These are phyloP conservation scores for Chaetoceros muelleri DNA, from an alignment of 108 stramenopile species.

Conservation along the genomic window DNA sequence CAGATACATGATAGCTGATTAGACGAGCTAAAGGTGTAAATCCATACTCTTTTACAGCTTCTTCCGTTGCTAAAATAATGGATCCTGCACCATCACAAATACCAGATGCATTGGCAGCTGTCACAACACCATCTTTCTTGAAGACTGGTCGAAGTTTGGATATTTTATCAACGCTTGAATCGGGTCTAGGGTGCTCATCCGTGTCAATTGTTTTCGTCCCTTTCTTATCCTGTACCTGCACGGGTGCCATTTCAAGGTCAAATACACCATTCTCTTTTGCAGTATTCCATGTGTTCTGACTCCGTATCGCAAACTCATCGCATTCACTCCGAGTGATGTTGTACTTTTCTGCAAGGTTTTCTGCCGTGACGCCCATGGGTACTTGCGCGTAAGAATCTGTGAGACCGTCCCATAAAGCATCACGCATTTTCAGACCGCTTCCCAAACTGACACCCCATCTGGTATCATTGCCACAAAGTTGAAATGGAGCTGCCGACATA, in stretches of 20 bases:
- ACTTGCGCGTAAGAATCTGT: slow-evolving; percentile 80
- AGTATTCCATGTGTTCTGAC: slow-evolving; percentile 74
- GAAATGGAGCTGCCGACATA: slow-evolving; percentile 91
- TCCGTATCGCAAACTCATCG: slow-evolving; percentile 81
- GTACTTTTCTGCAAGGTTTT: slow-evolving; percentile 92
- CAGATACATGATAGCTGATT: slow-evolving; percentile 59
- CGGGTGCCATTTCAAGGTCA: slow-evolving; percentile 85
- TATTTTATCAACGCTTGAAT: slow-evolving; percentile 79
- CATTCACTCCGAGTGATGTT: slow-evolving; percentile 82
- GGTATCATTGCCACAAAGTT: slow-evolving; percentile 69
- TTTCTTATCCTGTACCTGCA: slow-evolving; percentile 84
- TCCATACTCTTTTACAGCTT: slow-evolving; percentile 70
- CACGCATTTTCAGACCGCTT: slow-evolving; percentile 57
- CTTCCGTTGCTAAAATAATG: slow-evolving; percentile 85
- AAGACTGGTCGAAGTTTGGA: slow-evolving; percentile 84
- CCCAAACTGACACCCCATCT: slow-evolving; percentile 88
- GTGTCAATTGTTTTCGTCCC: slow-evolving; percentile 60
- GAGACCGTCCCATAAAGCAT: slow-evolving; percentile 71
- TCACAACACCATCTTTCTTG: slow-evolving; percentile 93
- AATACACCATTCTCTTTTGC: slow-evolving; percentile 76
- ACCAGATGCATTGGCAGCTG: slow-evolving; percentile 92
- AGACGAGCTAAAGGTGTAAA: slow-evolving; percentile 84
- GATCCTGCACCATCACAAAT: slow-evolving; percentile 96
- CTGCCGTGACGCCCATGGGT: slow-evolving; percentile 98
- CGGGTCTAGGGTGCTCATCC: slow-evolving; percentile 96